phyloP scores from a whole-genome alignment of 2,329 filamentous ascomycete species.

The Parastagonospora nodorum region DNA sequence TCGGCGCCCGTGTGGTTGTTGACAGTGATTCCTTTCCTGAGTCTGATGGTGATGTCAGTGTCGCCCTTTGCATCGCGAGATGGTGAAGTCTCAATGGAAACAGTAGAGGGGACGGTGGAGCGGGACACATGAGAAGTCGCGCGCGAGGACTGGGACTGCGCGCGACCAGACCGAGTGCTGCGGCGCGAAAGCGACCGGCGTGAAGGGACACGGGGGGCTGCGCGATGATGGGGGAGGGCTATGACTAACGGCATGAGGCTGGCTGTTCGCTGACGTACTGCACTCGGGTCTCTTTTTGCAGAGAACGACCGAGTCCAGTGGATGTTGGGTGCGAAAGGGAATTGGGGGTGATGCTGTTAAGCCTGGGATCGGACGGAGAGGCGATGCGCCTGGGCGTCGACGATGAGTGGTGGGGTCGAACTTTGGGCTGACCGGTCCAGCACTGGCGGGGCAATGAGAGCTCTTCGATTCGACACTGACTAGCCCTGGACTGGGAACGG shows the following conservation, averaged over 20 bases:
- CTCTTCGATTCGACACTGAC: background rate
- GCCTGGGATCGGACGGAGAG: conserved; percentile 16
- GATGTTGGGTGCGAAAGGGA: conserved; percentile 20
- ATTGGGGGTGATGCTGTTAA: conserved; percentile 6
- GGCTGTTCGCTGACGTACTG: conserved; percentile 35
- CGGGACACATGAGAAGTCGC: conserved; percentile 24
- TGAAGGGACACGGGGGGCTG: conserved; percentile 24
- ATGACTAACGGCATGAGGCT: conserved; percentile 52
- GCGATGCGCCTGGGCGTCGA: conserved; percentile 9
- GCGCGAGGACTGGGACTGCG: conserved; percentile 21
- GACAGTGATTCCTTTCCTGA: conserved; percentile 47
- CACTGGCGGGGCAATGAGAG: conserved; percentile 4
- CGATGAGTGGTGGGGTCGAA: conserved; percentile 5
- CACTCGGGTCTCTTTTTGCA: conserved; percentile 46
- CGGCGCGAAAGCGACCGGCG: conserved; percentile 39
- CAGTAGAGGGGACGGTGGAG: conserved; percentile 29
- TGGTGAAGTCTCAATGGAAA: conserved; percentile 30
- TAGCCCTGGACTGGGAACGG: background rate
- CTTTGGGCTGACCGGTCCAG: conserved; percentile 18
- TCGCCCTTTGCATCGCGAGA: conserved; percentile 35
- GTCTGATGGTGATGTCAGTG: conserved; percentile 46
- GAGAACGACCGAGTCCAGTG: conserved; percentile 47
- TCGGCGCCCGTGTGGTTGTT: conserved; percentile 45
- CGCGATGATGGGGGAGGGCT: conserved; percentile 44
- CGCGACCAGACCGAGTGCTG: conserved; percentile 25